Evolutionary conservation across 1,284 basidiomycete genomes (phyloP), one percentile per base, ranked within the genome.

Genomic region (Fomitopsis pinicola): DNA sequence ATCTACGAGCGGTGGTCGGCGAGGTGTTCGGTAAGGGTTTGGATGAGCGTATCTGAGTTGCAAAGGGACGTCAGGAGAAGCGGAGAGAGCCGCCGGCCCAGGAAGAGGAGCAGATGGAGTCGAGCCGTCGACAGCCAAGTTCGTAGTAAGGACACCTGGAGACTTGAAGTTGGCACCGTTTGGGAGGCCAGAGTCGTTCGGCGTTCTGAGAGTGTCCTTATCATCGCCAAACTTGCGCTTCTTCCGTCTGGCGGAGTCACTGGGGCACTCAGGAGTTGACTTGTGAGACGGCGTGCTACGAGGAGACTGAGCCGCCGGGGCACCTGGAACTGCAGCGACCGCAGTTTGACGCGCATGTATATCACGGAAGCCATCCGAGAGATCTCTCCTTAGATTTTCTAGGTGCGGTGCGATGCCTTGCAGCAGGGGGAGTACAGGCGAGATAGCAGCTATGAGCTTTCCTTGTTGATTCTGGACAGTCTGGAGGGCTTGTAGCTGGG

Each of bases 401-500:
- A 88, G 77, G 63, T 87, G 83, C 0, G 81, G 69, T 1, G 86
- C 81, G 30, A 89, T 63, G 5, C 81, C 75, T 58, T 88, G 84
- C 4, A 88, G 63, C 8, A 86, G 72, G 22, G 87, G 84, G 6
- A 86, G 70, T 10, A 89, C 69, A 5, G 88, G 85, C 0, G 80
- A 63, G 2, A 89, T 69, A 17, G 81, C 74, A 19, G 81, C 68
- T 2, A 88, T 69, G 0, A 87, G 76, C 22, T 79, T 68, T 1
- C 63, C 74, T 68, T 86, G 83, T 63, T 86, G 85, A 17, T 85
- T 80, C 67, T 85, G 82, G 14, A 87, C 66, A 1, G 77, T 77
- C 63, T 84, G 85, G 38, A 40, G 38, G 38, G 38, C 38, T 17
- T 46, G 44, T 17, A 46, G 74, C 61, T 87, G 84, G 9, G 77